Base-by-base conservation (phyloP, 352 stramenopile species). In the Phytophthora pseudosyringae region DNA sequence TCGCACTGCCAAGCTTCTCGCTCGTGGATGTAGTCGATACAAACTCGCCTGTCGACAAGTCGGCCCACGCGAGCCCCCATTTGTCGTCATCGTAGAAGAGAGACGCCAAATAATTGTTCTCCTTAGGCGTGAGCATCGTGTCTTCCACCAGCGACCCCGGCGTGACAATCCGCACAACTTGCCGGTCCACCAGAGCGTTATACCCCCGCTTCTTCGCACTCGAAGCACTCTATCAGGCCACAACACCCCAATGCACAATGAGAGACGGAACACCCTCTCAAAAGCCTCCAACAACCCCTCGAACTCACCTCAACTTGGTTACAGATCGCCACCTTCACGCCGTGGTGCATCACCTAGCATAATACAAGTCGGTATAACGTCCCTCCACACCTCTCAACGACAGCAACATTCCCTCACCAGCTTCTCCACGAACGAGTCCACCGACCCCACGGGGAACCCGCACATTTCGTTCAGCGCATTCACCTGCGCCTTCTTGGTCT, bases 391-490 rank as follows among this genome's bases (percentile, higher is more conserved):
- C 5, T n/a, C 5, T 58, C 4, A 28, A 49, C 40, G 25, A 25
- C 18, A 58, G 11, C 5, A 63, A 18, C 5, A 62, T 3, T 11
- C 33, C 33, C 70, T 31, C 49, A 93, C 86, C 62, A 94, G 70
- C 48, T 94, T 94, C 55, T 94, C 86, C 25, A 94, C 79, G 40
- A 92, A 92, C 28, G 83, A 80, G 64, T 94, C 73, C 21, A 94
- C 64, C 8, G 86, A 91, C 18, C 76, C 53, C 66, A 94, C 50
- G 0, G 86, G 86, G 55, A 94, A 94, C 8, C 86, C 86, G 50
- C 83, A 92, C 86, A 94, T 94, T 28, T 86, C 73, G 59, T 87
- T 82, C 36, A 89, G 60, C 8, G 75, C 80, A 43, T 73, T 70
- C 16, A 68, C 59, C 31, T 83, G 75, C 10, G 70, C 53, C 36